A percentile compares a stretch with the other conserved stretches of the same genome.
Conservation (phyloP, 2,329 filamentous ascomycete genomes). For the Colletotrichum euphorbiae region DNA sequence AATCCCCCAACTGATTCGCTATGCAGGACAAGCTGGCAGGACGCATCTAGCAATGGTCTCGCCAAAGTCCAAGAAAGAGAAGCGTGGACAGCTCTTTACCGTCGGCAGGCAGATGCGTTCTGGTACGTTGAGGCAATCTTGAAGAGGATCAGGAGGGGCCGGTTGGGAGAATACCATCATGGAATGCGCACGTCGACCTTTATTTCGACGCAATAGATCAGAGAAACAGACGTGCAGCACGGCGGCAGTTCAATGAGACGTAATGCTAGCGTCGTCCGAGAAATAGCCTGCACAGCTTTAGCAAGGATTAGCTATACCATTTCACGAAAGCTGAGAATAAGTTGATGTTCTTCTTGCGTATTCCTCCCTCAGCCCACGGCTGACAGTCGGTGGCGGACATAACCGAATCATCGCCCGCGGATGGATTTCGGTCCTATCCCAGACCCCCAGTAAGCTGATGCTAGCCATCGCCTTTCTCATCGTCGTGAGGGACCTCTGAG, state of each 20-base stretch:
- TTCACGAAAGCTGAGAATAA: neutral
- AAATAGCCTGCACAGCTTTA: neutral
- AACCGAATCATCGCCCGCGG: neutral
- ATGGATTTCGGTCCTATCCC: conserved; percentile 3
- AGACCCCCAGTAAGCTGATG: conserved; percentile 23
- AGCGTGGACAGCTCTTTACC: neutral
- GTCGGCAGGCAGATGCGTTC: neutral
- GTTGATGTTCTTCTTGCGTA: conserved; percentile 4
- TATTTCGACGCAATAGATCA: neutral
- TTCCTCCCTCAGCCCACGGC: conserved; percentile 1
- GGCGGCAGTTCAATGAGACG: no score
- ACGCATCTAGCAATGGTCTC: conserved; percentile 9
- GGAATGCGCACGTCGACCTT: no score
- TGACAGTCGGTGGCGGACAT: neutral
- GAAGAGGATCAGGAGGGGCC: no score
- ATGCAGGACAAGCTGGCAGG: neutral
- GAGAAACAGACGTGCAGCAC: no score
- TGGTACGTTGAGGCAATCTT: no score
- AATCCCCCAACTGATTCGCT: conserved; percentile 5
- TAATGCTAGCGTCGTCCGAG: neutral
- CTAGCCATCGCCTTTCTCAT: neutral
- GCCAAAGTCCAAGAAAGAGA: neutral
- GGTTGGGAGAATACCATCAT: no score
- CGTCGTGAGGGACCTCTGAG: neutral
- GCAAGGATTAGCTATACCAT: neutral